phyloP scores from a whole-genome alignment of 768 basidiomycete genomes.

The Termitomyces sp. region DNA sequence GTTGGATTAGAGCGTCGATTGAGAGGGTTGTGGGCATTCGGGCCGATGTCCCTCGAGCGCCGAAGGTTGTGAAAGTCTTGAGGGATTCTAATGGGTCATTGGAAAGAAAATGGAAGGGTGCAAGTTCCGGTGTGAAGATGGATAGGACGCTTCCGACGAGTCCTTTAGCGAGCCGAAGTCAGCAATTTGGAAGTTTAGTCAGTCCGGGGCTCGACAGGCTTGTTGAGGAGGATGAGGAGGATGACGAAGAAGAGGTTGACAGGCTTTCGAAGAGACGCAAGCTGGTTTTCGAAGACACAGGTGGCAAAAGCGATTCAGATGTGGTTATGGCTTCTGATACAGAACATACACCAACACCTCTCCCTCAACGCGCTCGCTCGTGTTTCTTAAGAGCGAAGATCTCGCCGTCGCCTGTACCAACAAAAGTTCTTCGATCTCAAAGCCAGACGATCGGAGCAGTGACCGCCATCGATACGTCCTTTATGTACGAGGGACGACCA shows the following conservation, averaged over 20 bases:
- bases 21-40: constrained; percentile 59
- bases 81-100: constrained; percentile 9
- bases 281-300: constrained; percentile 11
- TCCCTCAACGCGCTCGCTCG: constrained; percentile 9
- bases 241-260: constrained; percentile 7
- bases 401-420: constrained; percentile 8
- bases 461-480: constrained; percentile 9
- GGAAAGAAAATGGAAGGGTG: constrained; percentile 7
- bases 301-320: constrained; percentile 11
- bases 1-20: constrained; percentile 47
- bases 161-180: constrained; percentile 28
- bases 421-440: constrained; percentile 15
- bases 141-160: constrained; percentile 29
- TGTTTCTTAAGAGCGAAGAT: not conserved
- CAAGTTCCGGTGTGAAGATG: constrained; percentile 5
- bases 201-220: constrained; percentile 24
- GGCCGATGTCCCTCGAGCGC: constrained; percentile 30
- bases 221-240: constrained; percentile 24
- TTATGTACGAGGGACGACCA: constrained; percentile 6
- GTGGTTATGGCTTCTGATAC: constrained; percentile 9
- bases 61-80: constrained; percentile 23
- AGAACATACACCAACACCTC: constrained; percentile 16
- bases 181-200: constrained; percentile 13
- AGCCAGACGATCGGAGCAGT: constrained; percentile 7
- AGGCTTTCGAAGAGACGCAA: constrained; percentile 22